Evolutionary conservation across 2,329 filamentous ascomycete species (phyloP).

Genomic region (Zasmidium cellare): DNA sequence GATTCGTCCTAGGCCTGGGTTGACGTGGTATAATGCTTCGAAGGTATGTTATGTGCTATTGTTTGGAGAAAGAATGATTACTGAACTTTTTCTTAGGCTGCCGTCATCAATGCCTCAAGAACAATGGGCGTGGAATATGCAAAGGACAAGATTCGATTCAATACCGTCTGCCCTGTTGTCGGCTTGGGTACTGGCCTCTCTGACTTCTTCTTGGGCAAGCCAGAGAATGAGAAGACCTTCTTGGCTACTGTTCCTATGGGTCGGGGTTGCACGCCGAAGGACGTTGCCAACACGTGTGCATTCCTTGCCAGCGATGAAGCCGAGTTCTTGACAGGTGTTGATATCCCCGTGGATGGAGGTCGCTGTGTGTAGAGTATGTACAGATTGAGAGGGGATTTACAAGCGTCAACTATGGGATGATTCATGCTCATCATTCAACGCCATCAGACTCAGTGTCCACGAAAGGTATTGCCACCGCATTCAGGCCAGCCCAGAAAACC

Average conservation of each 20-base stretch:
- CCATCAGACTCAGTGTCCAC: background rate
- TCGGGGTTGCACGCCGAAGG: constrained; percentile 57
- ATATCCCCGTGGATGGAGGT: constrained; percentile 65
- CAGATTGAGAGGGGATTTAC: background rate
- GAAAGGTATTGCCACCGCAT: background rate
- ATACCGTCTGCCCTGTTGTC: constrained; percentile 59
- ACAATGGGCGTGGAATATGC: constrained; percentile 73
- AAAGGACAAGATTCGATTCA: constrained; percentile 70
- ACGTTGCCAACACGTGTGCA: constrained; percentile 69
- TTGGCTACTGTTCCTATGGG: constrained; percentile 58
- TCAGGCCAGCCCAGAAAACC: constrained; percentile 1
- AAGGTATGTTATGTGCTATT: constrained; percentile 41
- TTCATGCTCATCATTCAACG: background rate
- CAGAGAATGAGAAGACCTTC: constrained; percentile 59
- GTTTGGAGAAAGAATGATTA: background rate
- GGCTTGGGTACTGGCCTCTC: constrained; percentile 35
- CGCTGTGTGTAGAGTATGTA: constrained; percentile 38
- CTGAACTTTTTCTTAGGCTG: constrained; percentile 40
- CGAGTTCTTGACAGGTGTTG: constrained; percentile 70
- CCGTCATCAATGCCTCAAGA: constrained; percentile 61
- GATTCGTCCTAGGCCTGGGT: constrained; percentile 59
- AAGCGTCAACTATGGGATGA: background rate
- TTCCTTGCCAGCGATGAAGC: constrained; percentile 73
- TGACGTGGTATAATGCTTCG: constrained; percentile 71
- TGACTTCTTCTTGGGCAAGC: constrained; percentile 57